phyloP scores from a whole-genome alignment of 2,329 filamentous ascomycete genomes.

The Fusarium sp. region DNA sequence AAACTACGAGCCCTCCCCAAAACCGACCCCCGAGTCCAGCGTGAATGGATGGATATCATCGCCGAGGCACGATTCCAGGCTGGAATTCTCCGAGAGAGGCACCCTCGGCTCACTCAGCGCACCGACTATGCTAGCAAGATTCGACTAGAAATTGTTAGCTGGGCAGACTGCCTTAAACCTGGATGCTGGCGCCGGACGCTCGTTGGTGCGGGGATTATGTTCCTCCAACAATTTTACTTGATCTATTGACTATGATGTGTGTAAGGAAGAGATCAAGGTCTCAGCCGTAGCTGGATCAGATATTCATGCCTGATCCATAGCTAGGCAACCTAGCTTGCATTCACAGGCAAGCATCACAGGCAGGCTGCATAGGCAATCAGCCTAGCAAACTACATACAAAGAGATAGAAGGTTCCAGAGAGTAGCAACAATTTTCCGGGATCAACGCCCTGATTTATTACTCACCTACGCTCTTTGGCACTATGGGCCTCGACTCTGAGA shows the following conservation, averaged over 20 bases:
- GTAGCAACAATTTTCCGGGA: conserved; percentile 37
- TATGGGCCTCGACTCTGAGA: conserved; percentile 59
- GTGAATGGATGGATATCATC: background rate
- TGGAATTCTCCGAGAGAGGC: background rate
- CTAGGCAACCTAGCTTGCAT: no score
- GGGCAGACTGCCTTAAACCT: conserved; percentile 53
- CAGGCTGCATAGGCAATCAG: no score
- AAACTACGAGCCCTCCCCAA: conserved; percentile 25
- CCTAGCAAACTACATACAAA: no score
- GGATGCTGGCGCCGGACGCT: background rate
- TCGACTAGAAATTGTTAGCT: conserved; percentile 61
- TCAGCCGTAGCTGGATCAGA: no score
- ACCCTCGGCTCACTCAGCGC: background rate
- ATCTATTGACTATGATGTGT: no score
- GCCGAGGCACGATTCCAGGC: background rate
- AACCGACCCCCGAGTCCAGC: background rate
- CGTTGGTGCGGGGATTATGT: background rate
- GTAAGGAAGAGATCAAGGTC: no score
- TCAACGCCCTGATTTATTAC: conserved; percentile 66
- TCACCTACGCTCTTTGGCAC: conserved; percentile 68
- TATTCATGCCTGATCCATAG: no score
- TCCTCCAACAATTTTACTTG: conserved; percentile 13
- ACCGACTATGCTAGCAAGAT: conserved; percentile 46
- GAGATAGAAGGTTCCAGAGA: no score
- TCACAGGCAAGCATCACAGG: no score